Base-by-base conservation (phyloP, 805 yeast species). In the Sporopachydermia lactativora region DNA sequence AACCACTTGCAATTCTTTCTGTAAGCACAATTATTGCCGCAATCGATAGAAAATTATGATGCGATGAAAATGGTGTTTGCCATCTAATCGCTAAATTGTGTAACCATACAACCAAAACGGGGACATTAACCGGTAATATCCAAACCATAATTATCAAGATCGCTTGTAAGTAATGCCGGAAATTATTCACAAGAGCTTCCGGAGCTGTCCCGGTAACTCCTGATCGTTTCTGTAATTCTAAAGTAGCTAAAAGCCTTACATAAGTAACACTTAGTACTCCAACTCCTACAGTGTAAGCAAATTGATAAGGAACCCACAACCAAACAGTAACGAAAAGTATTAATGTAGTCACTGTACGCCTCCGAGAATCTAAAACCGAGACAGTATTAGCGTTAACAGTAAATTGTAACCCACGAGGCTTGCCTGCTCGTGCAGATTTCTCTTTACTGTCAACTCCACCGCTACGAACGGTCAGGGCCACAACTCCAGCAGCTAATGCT, bases 41-140 rank as follows among this genome's bases (percentile, higher is more conserved):
- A 17, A 86, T 71, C 0, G 95, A 81, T 41, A 86, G 57, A 35
- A 82, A 63, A 52, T 84, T 86, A 55, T 88, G 95, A 55, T 85
- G 94, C 0, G 95, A 80, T 4, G 82, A 73, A 52, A 85, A 85
- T 14, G 94, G 86, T 0, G 92, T 81, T 42, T 68, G 71, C 94
- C 95, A 83, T 48, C 69, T 73, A 15, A 84, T 68, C 1, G 81
- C 69, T 43, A 85, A 64, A 51, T 86, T 82, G 51, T 83, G 95
- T 24, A 82, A 61, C 65, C 86, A 85, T 1, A 86, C 95, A 43
- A 85, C 64, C 18, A 86, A 54, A 1, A 81, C 75, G 0, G 96
- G 95, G 1, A 77, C 62, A 50, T 81, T 81, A 15, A 85, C 74
- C 0, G 95, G 94, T 3, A 83, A 58, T 5, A 83, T 66, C 81